These are phyloP conservation scores for Hypholoma sublateritium DNA, from an alignment of 768 basidiomycete species.

Conservation along the genomic window DNA sequence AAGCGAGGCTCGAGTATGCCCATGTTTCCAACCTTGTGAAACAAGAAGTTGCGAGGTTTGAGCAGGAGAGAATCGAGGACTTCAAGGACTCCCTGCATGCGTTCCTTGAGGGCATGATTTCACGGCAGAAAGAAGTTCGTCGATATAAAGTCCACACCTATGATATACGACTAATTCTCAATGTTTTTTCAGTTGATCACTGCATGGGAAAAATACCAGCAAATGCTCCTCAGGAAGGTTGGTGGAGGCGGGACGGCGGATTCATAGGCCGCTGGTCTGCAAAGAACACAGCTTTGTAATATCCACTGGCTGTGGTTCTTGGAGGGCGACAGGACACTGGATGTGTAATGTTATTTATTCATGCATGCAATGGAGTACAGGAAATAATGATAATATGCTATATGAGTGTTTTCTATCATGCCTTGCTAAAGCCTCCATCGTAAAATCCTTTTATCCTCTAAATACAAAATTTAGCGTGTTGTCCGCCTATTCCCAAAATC, in stretches of 20 bases:
- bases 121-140: conserved; percentile 75
- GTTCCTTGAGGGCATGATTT: conserved; percentile 86
- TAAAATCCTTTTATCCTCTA: conserved; percentile 1
- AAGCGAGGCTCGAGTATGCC: conserved; percentile 88
- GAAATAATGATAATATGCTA: conserved; percentile 12
- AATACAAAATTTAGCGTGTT: background rate
- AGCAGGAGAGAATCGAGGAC: conserved; percentile 90
- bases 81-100: conserved; percentile 83
- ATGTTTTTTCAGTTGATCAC: conserved; percentile 55
- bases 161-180: conserved; percentile 3
- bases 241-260: conserved; percentile 20
- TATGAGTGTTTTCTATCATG: conserved; percentile 1
- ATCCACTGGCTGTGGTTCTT: background rate
- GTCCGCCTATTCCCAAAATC: conserved; percentile 71
- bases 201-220: conserved; percentile 84
- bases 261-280: conserved; percentile 5
- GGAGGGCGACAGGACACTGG: no score
- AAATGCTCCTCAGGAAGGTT: conserved; percentile 56
- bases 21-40: conserved; percentile 87
- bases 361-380: conserved; percentile 12
- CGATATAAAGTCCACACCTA: background rate
- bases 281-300: background rate
- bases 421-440: background rate
- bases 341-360: conserved; percentile 16
- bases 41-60: conserved; percentile 85